Evolutionary conservation across 2,329 filamentous ascomycete species (phyloP).

Genomic region (Hypoxylon sp.): DNA sequence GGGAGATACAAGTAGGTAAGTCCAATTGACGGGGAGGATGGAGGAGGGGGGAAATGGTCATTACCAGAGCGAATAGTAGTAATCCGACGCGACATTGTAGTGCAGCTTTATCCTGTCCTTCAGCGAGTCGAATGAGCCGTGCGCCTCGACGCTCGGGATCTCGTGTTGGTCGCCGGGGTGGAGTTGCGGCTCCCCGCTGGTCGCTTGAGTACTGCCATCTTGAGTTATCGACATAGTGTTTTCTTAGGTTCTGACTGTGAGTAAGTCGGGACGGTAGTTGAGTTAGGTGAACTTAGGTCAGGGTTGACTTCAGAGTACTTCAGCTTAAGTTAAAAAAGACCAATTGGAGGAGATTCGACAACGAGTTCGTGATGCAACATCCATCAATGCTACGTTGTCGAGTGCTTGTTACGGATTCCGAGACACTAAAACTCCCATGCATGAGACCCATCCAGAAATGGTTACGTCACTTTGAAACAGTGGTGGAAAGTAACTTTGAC

Average conservation of each 20-base stretch:
- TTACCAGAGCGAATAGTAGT: slow-evolving; percentile 71
- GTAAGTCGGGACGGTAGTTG: background rate
- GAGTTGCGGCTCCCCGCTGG: background rate
- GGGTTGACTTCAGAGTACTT: too few relatives aligned
- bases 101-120: slow-evolving; percentile 70
- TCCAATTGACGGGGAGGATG: background rate
- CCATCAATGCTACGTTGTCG: background rate
- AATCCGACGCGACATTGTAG: slow-evolving; percentile 71
- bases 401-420: slow-evolving; percentile 11
- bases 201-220: background rate
- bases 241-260: background rate
- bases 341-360: slow-evolving; percentile 1
- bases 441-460: slow-evolving; percentile 13
- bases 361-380: slow-evolving; percentile 21
- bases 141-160: slow-evolving; percentile 45
- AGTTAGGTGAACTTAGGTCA: background rate
- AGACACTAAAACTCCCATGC: slow-evolving; percentile 18
- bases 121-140: slow-evolving; percentile 52
- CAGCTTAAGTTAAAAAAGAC: background rate
- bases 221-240: slow-evolving; percentile 17
- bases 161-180: slow-evolving; percentile 50
- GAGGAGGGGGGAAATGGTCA: background rate
- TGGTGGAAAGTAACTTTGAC: too few relatives aligned
- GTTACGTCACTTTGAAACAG: slow-evolving; percentile 24
- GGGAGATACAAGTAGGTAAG: background rate